Conservation (phyloP, 164 flowering plant species). For the Magnolia changhungtana region DNA sequence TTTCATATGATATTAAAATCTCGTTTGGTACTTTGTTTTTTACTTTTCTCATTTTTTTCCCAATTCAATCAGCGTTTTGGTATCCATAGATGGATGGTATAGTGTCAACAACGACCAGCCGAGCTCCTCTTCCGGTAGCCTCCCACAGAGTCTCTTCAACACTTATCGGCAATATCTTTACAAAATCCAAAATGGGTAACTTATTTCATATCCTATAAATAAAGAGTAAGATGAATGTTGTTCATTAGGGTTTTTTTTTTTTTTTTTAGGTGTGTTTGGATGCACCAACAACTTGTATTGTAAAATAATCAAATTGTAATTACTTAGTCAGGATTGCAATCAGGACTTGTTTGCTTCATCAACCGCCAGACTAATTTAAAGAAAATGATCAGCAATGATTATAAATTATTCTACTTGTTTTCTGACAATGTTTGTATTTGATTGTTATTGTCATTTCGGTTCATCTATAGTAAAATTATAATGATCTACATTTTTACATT, state of each 20-base stretch:
- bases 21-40: not conserved
- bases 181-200: conserved; percentile 31
- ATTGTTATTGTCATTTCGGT: too few relatives aligned
- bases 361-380: not conserved
- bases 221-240: not conserved
- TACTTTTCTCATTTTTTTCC: not conserved
- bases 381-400: too few relatives aligned
- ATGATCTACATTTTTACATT: too few relatives aligned
- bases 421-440: too few relatives aligned
- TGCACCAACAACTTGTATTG: not conserved
- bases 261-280: not conserved
- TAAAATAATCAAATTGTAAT: too few relatives aligned
- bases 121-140: conserved; percentile 40
- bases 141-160: conserved; percentile 33
- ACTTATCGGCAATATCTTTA: conserved; percentile 31
- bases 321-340: too few relatives aligned
- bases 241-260: not conserved
- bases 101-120: conserved; percentile 29
- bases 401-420: too few relatives aligned
- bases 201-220: not conserved
- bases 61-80: conserved; percentile 33
- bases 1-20: too few relatives aligned
- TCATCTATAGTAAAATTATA: too few relatives aligned
- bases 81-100: conserved; percentile 43
- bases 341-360: not conserved